These are phyloP conservation scores for Rhododendron kiyosumense DNA, from an alignment of 148 eudicot species.

Conservation along the genomic window DNA sequence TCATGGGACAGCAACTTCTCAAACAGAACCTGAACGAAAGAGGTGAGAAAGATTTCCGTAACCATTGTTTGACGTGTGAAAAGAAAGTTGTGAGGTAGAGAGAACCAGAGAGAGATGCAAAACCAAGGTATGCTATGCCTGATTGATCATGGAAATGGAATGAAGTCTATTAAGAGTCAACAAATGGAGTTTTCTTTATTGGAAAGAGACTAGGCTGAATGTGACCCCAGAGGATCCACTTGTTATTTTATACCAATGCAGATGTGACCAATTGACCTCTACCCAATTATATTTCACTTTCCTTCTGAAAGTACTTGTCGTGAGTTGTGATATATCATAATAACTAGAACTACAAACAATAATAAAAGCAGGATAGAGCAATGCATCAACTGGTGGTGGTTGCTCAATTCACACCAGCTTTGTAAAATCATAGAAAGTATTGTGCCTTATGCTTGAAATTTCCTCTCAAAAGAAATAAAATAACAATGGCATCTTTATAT, in stretches of 20 bases:
- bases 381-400: not conserved
- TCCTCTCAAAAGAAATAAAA: too few species aligned
- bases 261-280: not conserved
- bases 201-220: not conserved
- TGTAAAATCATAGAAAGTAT: too few species aligned
- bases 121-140: not conserved
- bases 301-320: too few species aligned
- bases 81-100: not conserved
- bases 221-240: not conserved
- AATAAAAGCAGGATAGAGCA: too few species aligned
- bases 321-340: too few species aligned
- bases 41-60: not conserved
- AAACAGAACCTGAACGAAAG: not conserved
- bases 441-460: too few species aligned
- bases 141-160: not conserved
- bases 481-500: too few species aligned
- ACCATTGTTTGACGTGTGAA: not conserved
- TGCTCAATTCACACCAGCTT: not conserved
- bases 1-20: not conserved
- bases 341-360: not conserved
- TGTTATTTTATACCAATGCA: not conserved
- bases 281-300: not conserved
- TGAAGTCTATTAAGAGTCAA: not conserved
- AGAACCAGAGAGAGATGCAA: not conserved
- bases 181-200: not conserved